Base-by-base conservation (phyloP, 2,329 filamentous ascomycete genomes). In the Phyllosticta citriasiana region DNA sequence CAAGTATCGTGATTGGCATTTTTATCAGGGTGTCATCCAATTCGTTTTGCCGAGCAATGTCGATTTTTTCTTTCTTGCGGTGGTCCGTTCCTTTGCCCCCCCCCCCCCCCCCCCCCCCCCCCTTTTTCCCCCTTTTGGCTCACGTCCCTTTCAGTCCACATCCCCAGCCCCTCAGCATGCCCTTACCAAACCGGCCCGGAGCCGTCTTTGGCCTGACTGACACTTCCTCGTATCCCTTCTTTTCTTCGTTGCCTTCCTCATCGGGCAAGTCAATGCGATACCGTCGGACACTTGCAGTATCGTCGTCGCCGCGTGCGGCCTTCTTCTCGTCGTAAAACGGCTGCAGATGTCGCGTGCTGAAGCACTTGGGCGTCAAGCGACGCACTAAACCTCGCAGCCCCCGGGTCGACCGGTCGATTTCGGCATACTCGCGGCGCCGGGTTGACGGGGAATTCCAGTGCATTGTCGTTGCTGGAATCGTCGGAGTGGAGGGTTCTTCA, bases 401-500 rank as follows among this genome's bases (percentile, higher is more conserved):
- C n/a, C 63, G 71, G 58, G 72, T 71, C n/a, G 70, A 69, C 22
- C 65, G 66, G 61, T 74, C 73, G 62, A 75, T 75, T 35, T 70
- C 66, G 24, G 70, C 69, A 62, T 75, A 75, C 59, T 75, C 69
- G 22, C 66, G 68, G 47, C 64, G 64, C 9, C 72, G 67, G 8
- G 72, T 73, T 63, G 66, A 67, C 0, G 70, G 69, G 4, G 72
- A 74, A 12, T 67, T 74, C 73, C 73, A 75, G 55, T 74, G 70
- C 65, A 69, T 74, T 4, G 69, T 71, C 1, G 71, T 73, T 40
- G 68, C 65, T 47, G 67, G 58, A 4, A 33, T 53, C 0, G 22
- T 14, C n/a, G 59, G 59, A 6, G 59, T 61, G 25, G 59, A 51
- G 6, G 55, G n/a, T 2, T 57, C 55, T 14, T 53, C 40, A 4